A percentile compares a stretch with the other conserved stretches of the same genome.
phyloP scores from a whole-genome alignment of 768 basidiomycete species.

The Phaeotremella skinneri region DNA sequence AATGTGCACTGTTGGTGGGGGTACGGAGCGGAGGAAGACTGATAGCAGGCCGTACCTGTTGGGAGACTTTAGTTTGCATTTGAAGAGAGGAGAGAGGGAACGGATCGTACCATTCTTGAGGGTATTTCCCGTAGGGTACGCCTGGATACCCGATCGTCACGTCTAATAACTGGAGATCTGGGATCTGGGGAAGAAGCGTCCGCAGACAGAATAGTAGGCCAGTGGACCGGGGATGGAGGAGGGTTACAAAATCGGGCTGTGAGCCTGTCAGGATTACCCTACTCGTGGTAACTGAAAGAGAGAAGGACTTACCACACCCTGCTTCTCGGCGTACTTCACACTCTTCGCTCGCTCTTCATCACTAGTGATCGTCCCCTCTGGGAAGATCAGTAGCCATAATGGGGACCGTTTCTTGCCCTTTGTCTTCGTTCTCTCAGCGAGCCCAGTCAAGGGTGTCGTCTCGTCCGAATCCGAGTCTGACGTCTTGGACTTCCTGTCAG shows the following conservation, averaged over 20 bases:
- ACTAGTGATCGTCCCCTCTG: slow-evolving; percentile 93
- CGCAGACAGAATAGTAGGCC: slow-evolving; percentile 82
- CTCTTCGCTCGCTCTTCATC: slow-evolving; percentile 79
- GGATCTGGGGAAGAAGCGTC: slow-evolving; percentile 73
- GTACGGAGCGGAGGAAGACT: slow-evolving; percentile 73
- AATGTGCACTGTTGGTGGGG: slow-evolving; percentile 82
- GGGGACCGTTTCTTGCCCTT: slow-evolving; percentile 52
- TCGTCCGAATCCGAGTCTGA: slow-evolving; percentile 5
- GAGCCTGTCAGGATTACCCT: background rate
- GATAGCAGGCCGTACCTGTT: slow-evolving; percentile 75
- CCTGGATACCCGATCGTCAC: slow-evolving; percentile 90
- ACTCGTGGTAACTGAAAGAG: slow-evolving; percentile 1
- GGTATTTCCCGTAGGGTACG: slow-evolving; percentile 73
- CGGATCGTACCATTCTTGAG: slow-evolving; percentile 66
- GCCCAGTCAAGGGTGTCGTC: background rate
- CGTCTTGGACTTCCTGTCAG: background rate
- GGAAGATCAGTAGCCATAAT: slow-evolving; percentile 81
- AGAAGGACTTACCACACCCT: slow-evolving; percentile 70
- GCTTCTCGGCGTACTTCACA: slow-evolving; percentile 81
- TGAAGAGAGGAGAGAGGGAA: background rate
- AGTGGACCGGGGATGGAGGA: slow-evolving; percentile 87
- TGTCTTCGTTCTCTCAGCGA: background rate
- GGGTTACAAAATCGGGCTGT: slow-evolving; percentile 74
- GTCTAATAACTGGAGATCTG: slow-evolving; percentile 77
- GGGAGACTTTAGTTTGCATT: background rate